Base-by-base conservation (phyloP, 768 basidiomycete genomes). In the Hericium rajendrae region DNA sequence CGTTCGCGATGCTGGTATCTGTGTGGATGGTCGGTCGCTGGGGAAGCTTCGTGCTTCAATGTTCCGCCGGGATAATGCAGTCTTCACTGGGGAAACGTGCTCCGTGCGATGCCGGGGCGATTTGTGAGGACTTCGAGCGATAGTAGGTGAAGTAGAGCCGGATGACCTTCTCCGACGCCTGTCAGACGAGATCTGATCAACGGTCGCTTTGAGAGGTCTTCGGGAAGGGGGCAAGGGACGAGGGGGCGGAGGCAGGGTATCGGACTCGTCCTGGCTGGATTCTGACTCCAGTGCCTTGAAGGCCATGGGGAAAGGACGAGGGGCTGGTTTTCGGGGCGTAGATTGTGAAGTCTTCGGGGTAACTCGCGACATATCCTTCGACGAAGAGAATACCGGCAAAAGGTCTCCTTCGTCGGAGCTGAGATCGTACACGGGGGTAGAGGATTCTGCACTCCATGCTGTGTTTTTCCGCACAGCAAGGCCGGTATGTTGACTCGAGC, bases 71-170 rank as follows among this genome's bases (percentile, higher is more conserved):
- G 43, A 46, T 22, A 22, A 46, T 16, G 43, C 22, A 11, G 16
- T 22, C 48, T 57, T 59, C 24, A 60, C 48, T 15, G 67, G 69
- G 2, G 67, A 70, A 2, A 59, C 57, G 46, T 67, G 68, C 32
- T 64, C 55, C 20, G 50, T 48, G 6, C 64, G 66, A 48, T 67
- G 68, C n/a, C 68, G 70, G 6, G 69, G 71, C 1, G 71, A 72
- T 50, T 71, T 70, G 13, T 64, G 11, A 1, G 38, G 16, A 37
- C n/a, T 39, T 26, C 11, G 6, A 16, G 13, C 61, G 11, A 68
- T 6, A n/a, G 60, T 48, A 9, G 52, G 20, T 1, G 37, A 3
- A 37, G 51, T 51, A 4, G 56, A 40, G 38, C 62, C 60, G 0
- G 61, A 46, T 46, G 43, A 46, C 16, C 11, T n/a, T 2, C n/a